phyloP scores from a whole-genome alignment of 1,284 basidiomycete species.

The Phlebopus sp. region DNA sequence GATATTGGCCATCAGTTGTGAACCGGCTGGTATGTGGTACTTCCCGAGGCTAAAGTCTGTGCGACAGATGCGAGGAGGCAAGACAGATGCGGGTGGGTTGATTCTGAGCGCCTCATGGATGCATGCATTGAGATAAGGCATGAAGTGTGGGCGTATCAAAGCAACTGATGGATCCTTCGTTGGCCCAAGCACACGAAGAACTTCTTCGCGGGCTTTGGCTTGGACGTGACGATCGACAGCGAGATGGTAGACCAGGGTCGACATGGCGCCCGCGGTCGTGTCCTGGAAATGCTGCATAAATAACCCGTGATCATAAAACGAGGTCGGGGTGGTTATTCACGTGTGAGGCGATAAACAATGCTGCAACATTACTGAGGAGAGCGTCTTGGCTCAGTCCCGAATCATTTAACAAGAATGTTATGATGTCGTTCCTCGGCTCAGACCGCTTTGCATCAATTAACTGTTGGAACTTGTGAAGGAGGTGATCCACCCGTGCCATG shows the following conservation, averaged over 20 bases:
- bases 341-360: conserved; percentile 35
- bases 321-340: conserved; percentile 14
- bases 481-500: conserved; percentile 6
- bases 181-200: conserved; percentile 15
- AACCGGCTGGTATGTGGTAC: conserved; percentile 12
- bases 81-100: conserved; percentile 29
- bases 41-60: conserved; percentile 14
- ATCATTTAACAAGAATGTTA: conserved; percentile 33
- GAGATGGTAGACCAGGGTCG: conserved; percentile 31
- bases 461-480: background rate
- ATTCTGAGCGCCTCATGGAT: conserved; percentile 33
- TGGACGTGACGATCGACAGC: conserved; percentile 29
- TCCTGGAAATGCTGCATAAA: conserved; percentile 18
- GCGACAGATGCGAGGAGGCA: conserved; percentile 27
- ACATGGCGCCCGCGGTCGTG: conserved; percentile 33
- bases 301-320: background rate
- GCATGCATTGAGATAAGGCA: conserved; percentile 29
- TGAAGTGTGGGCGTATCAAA: conserved; percentile 15
- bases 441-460: conserved; percentile 3
- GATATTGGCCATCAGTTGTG: conserved; percentile 5
- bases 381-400: conserved; percentile 25
- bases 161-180: conserved; percentile 24
- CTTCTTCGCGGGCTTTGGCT: conserved; percentile 25
- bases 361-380: conserved; percentile 32
- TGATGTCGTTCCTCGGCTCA: conserved; percentile 30